Percentiles rank a stretch among this genome's conserved stretches.
These are phyloP conservation scores for Trypanosoma vivax DNA, from an alignment of 208 protist species.

Conservation along the genomic window DNA sequence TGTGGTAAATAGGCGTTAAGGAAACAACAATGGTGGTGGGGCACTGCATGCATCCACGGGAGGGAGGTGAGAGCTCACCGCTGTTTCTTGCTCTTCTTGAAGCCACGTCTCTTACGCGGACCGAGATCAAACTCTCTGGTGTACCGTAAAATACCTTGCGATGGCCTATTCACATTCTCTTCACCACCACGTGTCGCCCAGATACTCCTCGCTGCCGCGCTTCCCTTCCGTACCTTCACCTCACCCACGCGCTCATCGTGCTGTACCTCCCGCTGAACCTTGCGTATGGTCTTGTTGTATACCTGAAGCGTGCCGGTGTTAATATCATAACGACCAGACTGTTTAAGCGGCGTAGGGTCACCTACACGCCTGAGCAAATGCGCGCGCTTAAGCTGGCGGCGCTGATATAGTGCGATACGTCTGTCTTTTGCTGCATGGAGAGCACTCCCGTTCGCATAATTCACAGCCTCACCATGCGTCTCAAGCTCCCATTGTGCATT, in stretches of 20 bases:
- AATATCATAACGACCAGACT: slow-evolving; percentile 70
- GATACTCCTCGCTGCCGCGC: slow-evolving; percentile 30
- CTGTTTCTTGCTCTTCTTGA: slow-evolving; percentile 9
- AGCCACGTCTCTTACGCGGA: slow-evolving; percentile 15
- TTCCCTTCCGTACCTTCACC: slow-evolving; percentile 49
- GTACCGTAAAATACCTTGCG: slow-evolving; percentile 47
- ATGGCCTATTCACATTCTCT: slow-evolving; percentile 65
- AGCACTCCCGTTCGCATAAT: slow-evolving; percentile 66
- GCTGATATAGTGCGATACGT: slow-evolving; percentile 58
- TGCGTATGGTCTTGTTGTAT: slow-evolving; percentile 80
- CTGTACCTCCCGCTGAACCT: slow-evolving; percentile 64
- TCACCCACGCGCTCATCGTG: slow-evolving; percentile 48
- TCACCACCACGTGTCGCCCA: slow-evolving; percentile 44
- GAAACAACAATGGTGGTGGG: too few relatives aligned
- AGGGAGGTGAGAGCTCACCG: neutral
- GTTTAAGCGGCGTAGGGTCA: slow-evolving; percentile 79
- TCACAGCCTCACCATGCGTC: slow-evolving; percentile 70
- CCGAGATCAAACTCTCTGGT: slow-evolving; percentile 69
- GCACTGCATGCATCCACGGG: too few relatives aligned
- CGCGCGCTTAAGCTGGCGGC: slow-evolving; percentile 61
- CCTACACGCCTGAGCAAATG: slow-evolving; percentile 71
- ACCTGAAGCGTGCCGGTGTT: slow-evolving; percentile 57
- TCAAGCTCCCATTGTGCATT: slow-evolving; percentile 52
- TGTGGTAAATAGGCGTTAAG: too few relatives aligned
- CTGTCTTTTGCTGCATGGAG: slow-evolving; percentile 71